Conservation (phyloP, 1,139 yeast genomes). For the Hemisphaericaspora lyxosophila region DNA sequence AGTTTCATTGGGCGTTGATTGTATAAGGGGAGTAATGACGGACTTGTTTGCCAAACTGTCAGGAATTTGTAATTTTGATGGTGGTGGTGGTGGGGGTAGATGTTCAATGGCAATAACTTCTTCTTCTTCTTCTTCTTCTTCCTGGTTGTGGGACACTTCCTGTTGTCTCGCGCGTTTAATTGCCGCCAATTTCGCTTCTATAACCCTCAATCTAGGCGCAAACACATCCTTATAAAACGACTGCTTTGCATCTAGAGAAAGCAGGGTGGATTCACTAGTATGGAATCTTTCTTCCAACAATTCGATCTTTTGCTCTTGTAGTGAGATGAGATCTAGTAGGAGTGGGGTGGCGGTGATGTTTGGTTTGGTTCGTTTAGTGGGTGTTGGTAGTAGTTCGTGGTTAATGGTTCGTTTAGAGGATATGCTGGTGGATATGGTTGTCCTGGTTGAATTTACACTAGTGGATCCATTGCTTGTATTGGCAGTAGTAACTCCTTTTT, state of each 20-base stretch:
- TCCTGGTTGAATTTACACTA: too few relatives aligned
- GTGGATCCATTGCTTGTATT: too few relatives aligned
- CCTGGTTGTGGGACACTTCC: background rate
- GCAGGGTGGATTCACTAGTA: conserved; percentile 35
- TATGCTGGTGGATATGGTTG: too few relatives aligned
- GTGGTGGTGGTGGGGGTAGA: background rate
- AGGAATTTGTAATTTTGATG: background rate
- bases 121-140: background rate
- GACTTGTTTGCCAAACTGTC: too few relatives aligned
- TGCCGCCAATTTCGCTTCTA: conserved; percentile 10
- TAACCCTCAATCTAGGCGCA: conserved; percentile 19
- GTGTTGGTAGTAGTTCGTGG: too few relatives aligned
- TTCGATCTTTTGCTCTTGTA: conserved; percentile 27
- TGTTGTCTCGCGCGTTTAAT: too few relatives aligned
- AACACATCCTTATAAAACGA: conserved; percentile 24
- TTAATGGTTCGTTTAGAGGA: too few relatives aligned
- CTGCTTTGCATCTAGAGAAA: conserved; percentile 34
- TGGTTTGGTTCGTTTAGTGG: background rate
- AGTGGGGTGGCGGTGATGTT: background rate
- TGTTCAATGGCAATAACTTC: background rate
- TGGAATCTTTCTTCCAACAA: conserved; percentile 28
- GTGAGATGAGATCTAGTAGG: conserved; percentile 7
- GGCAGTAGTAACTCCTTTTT: too few relatives aligned
- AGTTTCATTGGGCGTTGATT: conserved; percentile 1
- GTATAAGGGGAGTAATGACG: background rate